Base-by-base conservation (phyloP, 2,329 filamentous ascomycete species). In the Fusarium sulawesiense region DNA sequence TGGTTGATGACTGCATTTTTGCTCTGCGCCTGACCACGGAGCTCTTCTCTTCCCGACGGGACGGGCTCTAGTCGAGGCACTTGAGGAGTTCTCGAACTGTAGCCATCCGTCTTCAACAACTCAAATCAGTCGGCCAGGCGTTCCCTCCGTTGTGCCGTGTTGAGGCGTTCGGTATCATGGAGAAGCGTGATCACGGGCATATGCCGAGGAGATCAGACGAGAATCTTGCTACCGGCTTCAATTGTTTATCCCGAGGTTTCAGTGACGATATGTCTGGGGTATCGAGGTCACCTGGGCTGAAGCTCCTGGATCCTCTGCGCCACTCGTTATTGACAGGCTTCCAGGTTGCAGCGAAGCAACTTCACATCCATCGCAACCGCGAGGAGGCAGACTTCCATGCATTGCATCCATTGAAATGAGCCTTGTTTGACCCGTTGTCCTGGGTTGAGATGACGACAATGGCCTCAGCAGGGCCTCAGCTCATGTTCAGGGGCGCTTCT, bases 161-260 rank as follows among this genome's bases (percentile, higher is more conserved):
- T 73, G 66, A 69, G 57, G 48, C 54, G 59, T 60, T 60, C 66
- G 37, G 54, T 57, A 65, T 73, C 67, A 64, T 74, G 67, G 64
- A 73, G 64, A 63, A 27, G 53, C 61, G 66, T 73, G 69, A 65
- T 60, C 67, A 72, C 72, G 70, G 67, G 58, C 68, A 59, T 62
- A 73, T 74, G 66, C 71, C 72, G 67, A 70, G 60, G 51, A 73
- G 56, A 71, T 73, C 71, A 71, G 60, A 70, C 66, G 66, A 72
- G 71, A 68, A 69, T 50, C 49, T 60, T 44, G 48, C 30, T 64
- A 20, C 41, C 53, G 49, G 56, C 54, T 67, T 46, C 47, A 46
- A 63, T 53, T 70, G 56, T 59, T 64, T 44, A 49, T 69, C 60
- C 61, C 72, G 60, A 63, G 67, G 64, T 58, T 65, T 73, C 63